These are phyloP conservation scores for Babesia bovis DNA, from an alignment of 169 alveolate species.

Conservation along the genomic window DNA sequence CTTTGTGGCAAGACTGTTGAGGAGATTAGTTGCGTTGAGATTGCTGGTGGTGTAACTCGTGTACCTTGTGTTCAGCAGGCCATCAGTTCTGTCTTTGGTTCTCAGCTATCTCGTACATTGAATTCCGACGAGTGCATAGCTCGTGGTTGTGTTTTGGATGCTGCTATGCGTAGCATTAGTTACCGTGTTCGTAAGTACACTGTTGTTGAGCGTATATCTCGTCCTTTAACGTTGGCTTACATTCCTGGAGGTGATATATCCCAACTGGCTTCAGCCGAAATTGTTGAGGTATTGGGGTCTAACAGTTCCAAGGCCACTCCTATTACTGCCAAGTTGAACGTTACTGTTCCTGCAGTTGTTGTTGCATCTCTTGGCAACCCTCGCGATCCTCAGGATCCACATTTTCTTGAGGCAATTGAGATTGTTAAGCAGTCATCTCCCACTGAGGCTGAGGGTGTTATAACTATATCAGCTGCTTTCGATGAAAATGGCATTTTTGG, in stretches of 20 bases:
- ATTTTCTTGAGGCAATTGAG: conserved; percentile 55
- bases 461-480: conserved; percentile 51
- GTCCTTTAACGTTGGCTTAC: conserved; percentile 58
- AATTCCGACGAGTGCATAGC: conserved; percentile 96
- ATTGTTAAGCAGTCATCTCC: conserved; percentile 36
- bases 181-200: conserved; percentile 73
- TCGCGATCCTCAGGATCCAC: conserved; percentile 58
- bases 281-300: conserved; percentile 33
- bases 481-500: conserved; percentile 56
- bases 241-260: conserved; percentile 41
- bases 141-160: conserved; percentile 94
- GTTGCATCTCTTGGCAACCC: conserved; percentile 71
- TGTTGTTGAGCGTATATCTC: conserved; percentile 61
- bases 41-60: conserved; percentile 96
- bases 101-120: conserved; percentile 89
- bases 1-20: conserved; percentile 74
- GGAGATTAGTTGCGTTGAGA: conserved; percentile 88
- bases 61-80: conserved; percentile 92
- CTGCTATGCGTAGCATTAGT: conserved; percentile 73
- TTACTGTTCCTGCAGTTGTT: conserved; percentile 54
- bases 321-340: conserved; percentile 48
- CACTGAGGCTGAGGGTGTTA: conserved; percentile 67
- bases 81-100: conserved; percentile 83
- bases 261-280: conserved; percentile 23
- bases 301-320: conserved; percentile 58